Evolutionary conservation across 225 moss, liverwort and hornwort genomes (phyloP).

Genomic region (Takakia lepidozioides): DNA sequence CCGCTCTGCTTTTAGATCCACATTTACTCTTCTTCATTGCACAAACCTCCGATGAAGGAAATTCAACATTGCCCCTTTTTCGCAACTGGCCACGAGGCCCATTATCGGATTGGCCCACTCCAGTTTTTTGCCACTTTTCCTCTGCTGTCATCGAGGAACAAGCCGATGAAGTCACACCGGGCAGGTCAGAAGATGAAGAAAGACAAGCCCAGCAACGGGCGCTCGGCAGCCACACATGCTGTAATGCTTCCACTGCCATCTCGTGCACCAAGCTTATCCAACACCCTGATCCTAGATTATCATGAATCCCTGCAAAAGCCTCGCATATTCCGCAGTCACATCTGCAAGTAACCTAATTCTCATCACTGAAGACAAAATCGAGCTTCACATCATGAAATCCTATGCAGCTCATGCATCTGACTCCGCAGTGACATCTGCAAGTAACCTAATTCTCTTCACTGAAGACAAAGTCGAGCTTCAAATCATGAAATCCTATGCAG

Average conservation of each 20-base stretch:
- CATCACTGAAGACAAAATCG: conserved; percentile 4
- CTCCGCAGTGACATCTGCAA: neutral
- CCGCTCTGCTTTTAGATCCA: neutral
- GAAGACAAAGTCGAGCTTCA: conserved; percentile 5
- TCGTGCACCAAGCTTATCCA: too few species aligned
- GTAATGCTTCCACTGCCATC: conserved; percentile 14
- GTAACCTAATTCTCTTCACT: neutral
- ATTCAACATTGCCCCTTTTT: too few species aligned
- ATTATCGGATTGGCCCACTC: too few species aligned
- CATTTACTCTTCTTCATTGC: neutral
- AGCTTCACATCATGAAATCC: conserved; percentile 3
- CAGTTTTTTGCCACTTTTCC: conserved; percentile 15
- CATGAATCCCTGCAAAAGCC: neutral
- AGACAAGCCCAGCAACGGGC: conserved; percentile 45
- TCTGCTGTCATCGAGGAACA: neutral
- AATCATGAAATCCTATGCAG: conserved; percentile 1
- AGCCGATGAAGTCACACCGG: neutral
- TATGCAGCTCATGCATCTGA: conserved; percentile 10
- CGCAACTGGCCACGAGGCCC: too few species aligned
- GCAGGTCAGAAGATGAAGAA: conserved; percentile 6
- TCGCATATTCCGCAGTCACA: neutral
- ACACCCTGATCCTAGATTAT: conserved; percentile 3
- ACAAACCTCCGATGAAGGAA: neutral
- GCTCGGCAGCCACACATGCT: conserved; percentile 42
- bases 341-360: neutral